Evolutionary conservation across 805 yeast genomes (phyloP), one percentile per base, ranked within the genome.

Genomic region (Candida nitratophila): DNA sequence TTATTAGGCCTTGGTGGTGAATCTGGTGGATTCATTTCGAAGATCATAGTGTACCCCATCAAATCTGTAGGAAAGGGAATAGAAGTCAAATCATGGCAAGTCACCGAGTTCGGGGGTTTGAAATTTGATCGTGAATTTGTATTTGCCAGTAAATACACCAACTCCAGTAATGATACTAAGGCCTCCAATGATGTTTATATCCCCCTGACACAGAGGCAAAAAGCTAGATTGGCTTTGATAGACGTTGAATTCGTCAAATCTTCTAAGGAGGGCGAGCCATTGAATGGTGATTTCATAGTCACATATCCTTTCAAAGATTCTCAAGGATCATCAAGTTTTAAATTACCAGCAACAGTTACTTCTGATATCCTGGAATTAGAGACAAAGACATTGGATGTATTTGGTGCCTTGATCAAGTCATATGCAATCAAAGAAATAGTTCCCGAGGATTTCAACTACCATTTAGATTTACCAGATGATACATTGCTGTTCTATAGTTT

Each of bases 31-130:
- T 26, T 16, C 2, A 44, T 61, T 15, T 54, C 56, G 21, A 39
- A 52, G 41, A 41, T 60, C 43, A 45, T 53, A 4, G 49, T 61
- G 4, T 61, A 59, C 41, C 66, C 66, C 1, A 55, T 61, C 40
- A 61, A 61, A 39, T 53, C 63, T 2, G 56, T 53, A 10, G 49
- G 58, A 12, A 52, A 42, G 15, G 65, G 64, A 3, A 24, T 60
- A 14, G 47, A 46, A 19, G 60, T 57, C 7, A 44, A 45, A 4
- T 43, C 54, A 39, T 61, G 66, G 65, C 49, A 48, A 24, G 37
- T 60, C 16, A 52, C 49, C 31, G 41, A 44, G n/a, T 54, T 52
- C 40, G 66, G 41, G 2, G 41, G 66, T 2, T 50, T 61, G 30
- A 50, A 48, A 41, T 55, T 54, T 29, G 64, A 61, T 40, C 47